A percentile compares a stretch with the other conserved stretches of the same genome.
Evolutionary conservation across 495 filamentous ascomycete species (phyloP).

Genomic region (Arthonia radiata): DNA sequence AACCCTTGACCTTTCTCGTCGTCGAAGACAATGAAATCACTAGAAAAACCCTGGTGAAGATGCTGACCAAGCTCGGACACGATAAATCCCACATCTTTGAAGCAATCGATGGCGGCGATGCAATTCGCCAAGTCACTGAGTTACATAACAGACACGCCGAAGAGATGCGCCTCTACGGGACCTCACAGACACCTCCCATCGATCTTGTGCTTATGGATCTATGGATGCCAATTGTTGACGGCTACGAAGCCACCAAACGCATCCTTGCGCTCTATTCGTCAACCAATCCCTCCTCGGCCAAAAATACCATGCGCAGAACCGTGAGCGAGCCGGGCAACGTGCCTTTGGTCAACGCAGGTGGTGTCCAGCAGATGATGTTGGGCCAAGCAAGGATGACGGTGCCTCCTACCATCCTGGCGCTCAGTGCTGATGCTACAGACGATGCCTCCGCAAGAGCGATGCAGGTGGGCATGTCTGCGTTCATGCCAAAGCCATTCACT

Average conservation of each 20-base stretch:
- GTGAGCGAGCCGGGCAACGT: conserved; percentile 1
- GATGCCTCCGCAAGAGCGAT: conserved; percentile 37
- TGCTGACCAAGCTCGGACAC: too few relatives aligned
- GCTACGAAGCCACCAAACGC: conserved; percentile 43
- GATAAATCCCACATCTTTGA: too few relatives aligned
- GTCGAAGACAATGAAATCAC: conserved; percentile 67
- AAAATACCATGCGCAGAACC: conserved; percentile 15
- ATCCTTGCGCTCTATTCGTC: too few relatives aligned
- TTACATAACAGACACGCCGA: conserved; percentile 10
- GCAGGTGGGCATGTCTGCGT: conserved; percentile 47
- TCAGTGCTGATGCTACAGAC: conserved; percentile 55
- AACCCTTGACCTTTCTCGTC: conserved; percentile 45
- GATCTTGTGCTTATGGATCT: conserved; percentile 61
- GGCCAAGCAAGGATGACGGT: conserved; percentile 4
- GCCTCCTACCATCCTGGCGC: conserved; percentile 32
- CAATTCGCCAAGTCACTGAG: conserved; percentile 36
- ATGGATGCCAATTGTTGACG: conserved; percentile 73
- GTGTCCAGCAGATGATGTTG: conserved; percentile 8
- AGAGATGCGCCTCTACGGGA: too few relatives aligned
- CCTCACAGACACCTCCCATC: conserved; percentile 15
- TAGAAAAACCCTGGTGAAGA: too few relatives aligned
- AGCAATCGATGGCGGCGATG: conserved; percentile 49
- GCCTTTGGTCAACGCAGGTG: conserved; percentile 4
- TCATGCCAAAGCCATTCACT: conserved; percentile 62
- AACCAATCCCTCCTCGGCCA: too few relatives aligned